Percentiles rank a stretch among this genome's conserved stretches.
These are phyloP conservation scores for Cordyceps fumosorosea DNA, from an alignment of 2,329 filamentous ascomycete species.

Conservation along the genomic window DNA sequence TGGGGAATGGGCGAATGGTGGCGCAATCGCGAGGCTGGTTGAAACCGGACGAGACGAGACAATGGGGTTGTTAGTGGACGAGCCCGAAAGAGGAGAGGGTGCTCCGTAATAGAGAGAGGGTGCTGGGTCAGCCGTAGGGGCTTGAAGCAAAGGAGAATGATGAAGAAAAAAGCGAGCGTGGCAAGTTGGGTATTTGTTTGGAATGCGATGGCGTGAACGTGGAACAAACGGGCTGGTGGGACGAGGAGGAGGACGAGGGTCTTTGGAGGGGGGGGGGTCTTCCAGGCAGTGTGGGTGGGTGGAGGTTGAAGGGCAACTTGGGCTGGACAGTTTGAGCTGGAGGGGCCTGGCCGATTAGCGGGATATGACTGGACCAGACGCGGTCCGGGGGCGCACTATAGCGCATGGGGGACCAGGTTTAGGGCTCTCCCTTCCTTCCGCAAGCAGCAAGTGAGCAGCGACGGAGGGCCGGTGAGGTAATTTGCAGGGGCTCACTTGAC, in stretches of 20 bases:
- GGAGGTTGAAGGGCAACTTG: neutral
- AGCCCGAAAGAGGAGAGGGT: neutral
- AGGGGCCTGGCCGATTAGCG: constrained; percentile 5
- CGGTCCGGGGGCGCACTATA: neutral
- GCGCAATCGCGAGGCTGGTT: neutral
- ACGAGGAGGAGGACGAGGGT: neutral
- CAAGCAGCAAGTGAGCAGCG: neutral
- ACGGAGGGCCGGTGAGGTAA: constrained; percentile 15
- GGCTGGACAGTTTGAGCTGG: neutral
- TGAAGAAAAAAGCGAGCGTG: neutral
- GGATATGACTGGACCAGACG: neutral
- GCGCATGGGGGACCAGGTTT: neutral
- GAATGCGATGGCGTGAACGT: constrained; percentile 1
- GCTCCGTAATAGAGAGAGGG: neutral
- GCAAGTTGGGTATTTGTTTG: constrained; percentile 1
- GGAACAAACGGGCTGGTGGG: neutral
- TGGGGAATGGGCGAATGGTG: neutral
- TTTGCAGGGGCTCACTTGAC: neutral
- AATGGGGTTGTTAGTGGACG: neutral
- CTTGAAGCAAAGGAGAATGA: neutral
- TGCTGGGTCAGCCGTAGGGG: neutral
- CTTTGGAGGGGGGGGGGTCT: neutral
- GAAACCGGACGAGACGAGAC: neutral
- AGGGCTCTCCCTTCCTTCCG: constrained; percentile 1
- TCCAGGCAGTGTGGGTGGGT: no score